Evolutionary conservation across 495 filamentous ascomycete genomes (phyloP).

Genomic region (Hyaloscypha variabilis): DNA sequence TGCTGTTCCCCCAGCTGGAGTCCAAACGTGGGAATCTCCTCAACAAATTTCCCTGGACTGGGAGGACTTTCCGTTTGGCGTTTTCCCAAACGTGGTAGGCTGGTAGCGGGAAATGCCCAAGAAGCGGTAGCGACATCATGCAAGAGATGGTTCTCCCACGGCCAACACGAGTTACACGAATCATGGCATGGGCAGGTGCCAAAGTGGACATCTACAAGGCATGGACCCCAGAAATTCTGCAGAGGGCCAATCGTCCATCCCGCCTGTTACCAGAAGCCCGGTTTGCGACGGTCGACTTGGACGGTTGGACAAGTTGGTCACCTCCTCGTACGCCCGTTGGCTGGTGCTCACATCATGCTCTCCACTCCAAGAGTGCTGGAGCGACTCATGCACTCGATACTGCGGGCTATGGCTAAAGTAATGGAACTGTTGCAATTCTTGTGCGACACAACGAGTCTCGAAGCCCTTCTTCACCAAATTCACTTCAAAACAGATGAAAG

Average conservation of each 20-base stretch:
- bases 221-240: background rate
- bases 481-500: background rate
- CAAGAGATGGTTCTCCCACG: background rate
- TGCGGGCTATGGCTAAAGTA: background rate
- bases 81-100: background rate
- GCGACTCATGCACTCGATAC: background rate
- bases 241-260: background rate
- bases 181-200: conserved; percentile 2
- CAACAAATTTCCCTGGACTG: background rate
- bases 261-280: conserved; percentile 4
- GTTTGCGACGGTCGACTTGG: background rate
- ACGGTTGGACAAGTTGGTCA: no score
- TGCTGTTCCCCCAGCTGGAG: background rate
- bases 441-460: background rate
- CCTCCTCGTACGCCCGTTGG: background rate
- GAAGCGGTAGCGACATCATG: background rate
- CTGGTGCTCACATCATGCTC: background rate
- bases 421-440: background rate
- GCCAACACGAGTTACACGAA: conserved; percentile 19
- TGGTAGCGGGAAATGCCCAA: background rate
- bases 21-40: background rate
- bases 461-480: background rate
- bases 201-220: conserved; percentile 15
- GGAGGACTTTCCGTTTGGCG: no score
- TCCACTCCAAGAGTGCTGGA: background rate